A percentile compares a stretch with the other conserved stretches of the same genome.
Conservation (phyloP, 2,329 filamentous ascomycete species). For the Zymoseptoria crescenta region DNA sequence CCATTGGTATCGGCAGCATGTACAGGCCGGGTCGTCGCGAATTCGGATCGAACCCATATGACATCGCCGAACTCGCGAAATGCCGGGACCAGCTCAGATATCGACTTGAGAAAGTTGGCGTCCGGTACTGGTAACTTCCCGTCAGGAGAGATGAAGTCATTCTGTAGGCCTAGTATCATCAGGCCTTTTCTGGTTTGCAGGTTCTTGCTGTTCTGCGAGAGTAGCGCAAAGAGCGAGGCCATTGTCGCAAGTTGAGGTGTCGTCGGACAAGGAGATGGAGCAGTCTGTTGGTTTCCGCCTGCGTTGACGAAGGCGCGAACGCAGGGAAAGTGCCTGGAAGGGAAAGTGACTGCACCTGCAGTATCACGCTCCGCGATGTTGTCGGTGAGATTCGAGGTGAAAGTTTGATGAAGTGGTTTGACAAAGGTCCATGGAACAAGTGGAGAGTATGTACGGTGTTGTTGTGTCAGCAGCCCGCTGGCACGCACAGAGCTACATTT, state of each 20-base stretch:
- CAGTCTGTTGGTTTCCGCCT: background rate
- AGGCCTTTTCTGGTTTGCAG: conserved; percentile 61
- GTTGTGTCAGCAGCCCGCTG: background rate
- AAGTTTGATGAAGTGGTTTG: background rate
- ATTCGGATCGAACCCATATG: conserved; percentile 78
- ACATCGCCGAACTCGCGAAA: conserved; percentile 69
- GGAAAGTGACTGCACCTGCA: background rate
- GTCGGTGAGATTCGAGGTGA: background rate
- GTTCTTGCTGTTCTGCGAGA: conserved; percentile 41
- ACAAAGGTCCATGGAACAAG: background rate
- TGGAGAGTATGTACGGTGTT: background rate
- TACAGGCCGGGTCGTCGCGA: conserved; percentile 33
- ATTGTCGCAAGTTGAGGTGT: conserved; percentile 17
- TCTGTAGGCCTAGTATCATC: conserved; percentile 78
- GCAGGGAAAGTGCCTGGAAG: background rate
- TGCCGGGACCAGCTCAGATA: conserved; percentile 57
- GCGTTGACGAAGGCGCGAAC: background rate
- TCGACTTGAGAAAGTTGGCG: conserved; percentile 60
- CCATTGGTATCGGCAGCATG: conserved; percentile 16
- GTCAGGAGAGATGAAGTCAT: conserved; percentile 69
- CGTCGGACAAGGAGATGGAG: background rate
- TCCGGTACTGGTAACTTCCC: conserved; percentile 58
- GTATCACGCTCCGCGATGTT: background rate
- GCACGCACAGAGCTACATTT: background rate
- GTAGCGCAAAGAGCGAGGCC: conserved; percentile 37